Base-by-base conservation (phyloP, 768 basidiomycete species). In the Mycena latifolia region DNA sequence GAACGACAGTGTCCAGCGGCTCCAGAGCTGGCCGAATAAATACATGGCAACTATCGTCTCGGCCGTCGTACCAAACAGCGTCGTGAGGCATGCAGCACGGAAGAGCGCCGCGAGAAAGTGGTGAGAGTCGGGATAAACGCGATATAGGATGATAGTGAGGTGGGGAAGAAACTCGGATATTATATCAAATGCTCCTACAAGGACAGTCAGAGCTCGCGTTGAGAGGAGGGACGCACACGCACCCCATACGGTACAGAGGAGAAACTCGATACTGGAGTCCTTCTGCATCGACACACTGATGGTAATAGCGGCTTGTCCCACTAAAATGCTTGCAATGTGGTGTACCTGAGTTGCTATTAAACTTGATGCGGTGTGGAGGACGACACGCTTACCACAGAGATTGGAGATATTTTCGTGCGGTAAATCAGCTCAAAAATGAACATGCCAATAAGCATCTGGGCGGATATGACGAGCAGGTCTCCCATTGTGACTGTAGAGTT, bases 241-340 rank as follows among this genome's bases (percentile, higher is more conserved):
- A 59, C 57, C 57, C 57, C 57, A 59, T 17, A 59, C 57, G 57
- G 57, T 59, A 29, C 57, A 59, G n/a, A 59, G 22, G 17, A 59
- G 57, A 33, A 59, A 59, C 24, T 59, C 57, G 57, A 50, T 50
- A 33, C 47, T 59, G 20, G 57, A 59, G 47, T 59, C 47, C 45
- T 39, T 15, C 31, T 52, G 5, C 28, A 28, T 61, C 1, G 31
- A 35, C 31, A 61, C 43, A 48, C 48, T 52, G 39, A 61, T 51
- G 18, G 59, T 59, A 24, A 59, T 39, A 39, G 55, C 55, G 27
- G 48, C 57, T 29, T 59, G 57, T 10, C 47, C 57, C 41, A 59
- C 20, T 14, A 59, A 22, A 51, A 59, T 50, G 35, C 47, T 50
- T 15, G 57, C 57, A 47, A 59, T 59, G 22, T 59, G 57, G 37